Evolutionary conservation across 2,329 filamentous ascomycete species (phyloP), one percentile per base, ranked within the genome.

Genomic region (Nemania sp.): DNA sequence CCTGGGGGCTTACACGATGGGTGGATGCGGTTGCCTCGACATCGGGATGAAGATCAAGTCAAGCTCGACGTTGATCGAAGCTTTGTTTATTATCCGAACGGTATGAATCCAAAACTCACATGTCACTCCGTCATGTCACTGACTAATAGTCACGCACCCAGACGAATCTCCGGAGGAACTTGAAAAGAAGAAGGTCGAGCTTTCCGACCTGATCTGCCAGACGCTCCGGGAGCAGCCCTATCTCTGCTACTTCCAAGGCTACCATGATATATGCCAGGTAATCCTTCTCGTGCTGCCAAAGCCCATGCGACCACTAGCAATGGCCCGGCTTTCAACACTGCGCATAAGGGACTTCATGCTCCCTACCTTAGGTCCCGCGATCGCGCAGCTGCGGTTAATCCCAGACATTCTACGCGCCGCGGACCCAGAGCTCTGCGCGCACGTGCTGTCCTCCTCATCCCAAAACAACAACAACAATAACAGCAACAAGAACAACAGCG

Each of bases 321-420:
- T 95, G 26, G 81, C 89, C 28, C 88, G 89, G n/a, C 84, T 99
- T 54, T 96, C 92, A 3, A 79, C 92, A 26, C 81, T 97, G 39
- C 88, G 91, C 48, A 97, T 99, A 68, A 86, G 94, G 58, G 94
- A 99, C 74, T 99, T 97, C 72, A 97, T 99, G 94, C 84, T 99
- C 9, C 92, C 93, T 7, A 90, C 85, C 34, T 83, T 99, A 39
- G 78, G 83, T 12, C 90, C 91, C 3, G 90, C 92, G 19, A 78
- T 95, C 43, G 80, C 86, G 49, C 94, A 99, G 72, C 83, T 99
- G n/a, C 83, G 85, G 33, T 81, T 99, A 11, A 86, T 99, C 50
- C 92, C 91, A 6, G 84, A 90, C 51, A 89, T 99, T 51, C 77
- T 99, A 22, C 76, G 81, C 59, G 80, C 79, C 30, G 87, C 86